phyloP scores from a whole-genome alignment of 208 protist genomes.

The Crithidia sp. region DNA sequence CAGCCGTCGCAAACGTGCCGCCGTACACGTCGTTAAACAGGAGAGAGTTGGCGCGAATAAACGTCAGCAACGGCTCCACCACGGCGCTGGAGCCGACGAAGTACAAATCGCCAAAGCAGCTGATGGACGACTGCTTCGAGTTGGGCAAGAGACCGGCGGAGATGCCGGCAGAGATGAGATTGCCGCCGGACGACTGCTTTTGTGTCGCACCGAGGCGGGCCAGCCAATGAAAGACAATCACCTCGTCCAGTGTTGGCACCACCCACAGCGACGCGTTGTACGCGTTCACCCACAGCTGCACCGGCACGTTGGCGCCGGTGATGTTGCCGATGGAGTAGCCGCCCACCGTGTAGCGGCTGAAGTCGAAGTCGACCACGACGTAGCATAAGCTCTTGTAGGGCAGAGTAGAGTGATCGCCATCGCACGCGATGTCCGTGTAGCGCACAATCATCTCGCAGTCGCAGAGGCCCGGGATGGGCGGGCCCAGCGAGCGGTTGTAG shows the following conservation, averaged over 20 bases:
- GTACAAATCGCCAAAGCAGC: constrained; percentile 49
- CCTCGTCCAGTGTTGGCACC: constrained; percentile 46
- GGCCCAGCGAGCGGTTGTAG: constrained; percentile 15
- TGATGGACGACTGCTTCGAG: constrained; percentile 41
- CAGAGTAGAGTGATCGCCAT: constrained; percentile 35
- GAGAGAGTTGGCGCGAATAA: constrained; percentile 30
- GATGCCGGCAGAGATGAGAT: constrained; percentile 13
- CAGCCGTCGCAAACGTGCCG: constrained; percentile 30
- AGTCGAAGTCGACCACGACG: constrained; percentile 9
- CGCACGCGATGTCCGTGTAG: constrained; percentile 25
- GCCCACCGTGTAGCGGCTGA: constrained; percentile 8
- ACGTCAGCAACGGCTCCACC: constrained; percentile 33
- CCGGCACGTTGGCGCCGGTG: constrained; percentile 30
- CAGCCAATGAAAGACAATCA: constrained; percentile 59
- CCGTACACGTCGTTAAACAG: constrained; percentile 59
- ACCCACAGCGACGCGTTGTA: constrained; percentile 32
- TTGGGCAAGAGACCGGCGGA: constrained; percentile 41
- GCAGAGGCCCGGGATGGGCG: constrained; percentile 31
- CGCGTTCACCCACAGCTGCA: constrained; percentile 34
- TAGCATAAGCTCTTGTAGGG: constrained; percentile 48
- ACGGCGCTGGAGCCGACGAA: constrained; percentile 33
- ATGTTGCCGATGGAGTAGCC: constrained; percentile 30
- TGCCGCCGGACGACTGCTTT: constrained; percentile 11
- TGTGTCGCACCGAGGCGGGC: constrained; percentile 33
- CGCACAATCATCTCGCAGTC: constrained; percentile 40